A percentile compares a stretch with the other conserved stretches of the same genome.
Conservation (phyloP, 73 alveolate genomes). For the Uronychia binucleata region DNA sequence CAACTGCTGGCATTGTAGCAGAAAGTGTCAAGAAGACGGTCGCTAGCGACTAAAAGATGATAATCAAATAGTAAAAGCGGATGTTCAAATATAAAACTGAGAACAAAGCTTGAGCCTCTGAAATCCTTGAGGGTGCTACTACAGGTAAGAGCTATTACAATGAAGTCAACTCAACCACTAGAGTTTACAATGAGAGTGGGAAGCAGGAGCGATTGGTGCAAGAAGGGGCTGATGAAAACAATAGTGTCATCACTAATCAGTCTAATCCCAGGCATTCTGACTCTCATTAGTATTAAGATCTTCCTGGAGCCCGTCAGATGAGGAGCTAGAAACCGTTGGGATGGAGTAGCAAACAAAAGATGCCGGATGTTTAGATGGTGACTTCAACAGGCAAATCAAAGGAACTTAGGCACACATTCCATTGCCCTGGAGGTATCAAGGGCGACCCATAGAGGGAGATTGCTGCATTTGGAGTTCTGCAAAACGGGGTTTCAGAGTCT, state of each 20-base stretch:
- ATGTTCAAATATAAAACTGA: background rate
- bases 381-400: too few species aligned
- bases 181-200: too few species aligned
- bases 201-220: too few species aligned
- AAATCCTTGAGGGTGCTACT: background rate
- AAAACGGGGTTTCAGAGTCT: background rate
- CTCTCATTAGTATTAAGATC: background rate
- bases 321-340: background rate
- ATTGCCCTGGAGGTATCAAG: too few species aligned
- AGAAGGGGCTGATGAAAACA: background rate
- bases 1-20: background rate
- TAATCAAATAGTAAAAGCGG: background rate
- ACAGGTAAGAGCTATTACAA: background rate
- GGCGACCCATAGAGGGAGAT: too few species aligned
- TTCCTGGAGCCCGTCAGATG: background rate
- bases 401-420: too few species aligned
- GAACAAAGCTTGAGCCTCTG: background rate
- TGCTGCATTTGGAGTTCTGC: background rate
- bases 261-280: background rate
- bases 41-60: background rate
- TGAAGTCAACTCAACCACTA: background rate
- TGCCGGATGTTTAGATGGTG: too few species aligned
- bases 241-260: background rate
- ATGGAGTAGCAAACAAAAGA: background rate
- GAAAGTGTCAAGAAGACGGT: background rate